Percentiles rank a stretch among this genome's conserved stretches.
These are phyloP conservation scores for Cercospora zeae-maydis DNA, from an alignment of 2,329 filamentous ascomycete genomes.

Conservation along the genomic window DNA sequence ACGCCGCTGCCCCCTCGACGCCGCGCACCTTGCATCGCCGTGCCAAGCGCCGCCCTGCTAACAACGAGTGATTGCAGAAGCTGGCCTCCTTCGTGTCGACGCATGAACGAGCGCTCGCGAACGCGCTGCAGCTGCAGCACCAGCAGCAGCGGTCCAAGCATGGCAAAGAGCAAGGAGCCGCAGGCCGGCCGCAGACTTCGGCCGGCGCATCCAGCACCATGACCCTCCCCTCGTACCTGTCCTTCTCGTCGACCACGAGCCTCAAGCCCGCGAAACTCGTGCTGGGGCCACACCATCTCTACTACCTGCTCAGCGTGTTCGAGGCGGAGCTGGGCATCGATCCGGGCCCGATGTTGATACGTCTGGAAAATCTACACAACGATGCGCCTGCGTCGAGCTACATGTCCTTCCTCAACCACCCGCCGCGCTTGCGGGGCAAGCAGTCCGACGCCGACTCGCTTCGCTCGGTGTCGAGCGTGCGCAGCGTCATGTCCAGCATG, in stretches of 20 bases:
- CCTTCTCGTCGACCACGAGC: constrained; percentile 70
- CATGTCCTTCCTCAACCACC: constrained; percentile 87
- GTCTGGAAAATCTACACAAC: constrained; percentile 89
- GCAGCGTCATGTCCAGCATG: constrained; percentile 97
- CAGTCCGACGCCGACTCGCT: constrained; percentile 85
- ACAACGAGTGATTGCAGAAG: constrained; percentile 57
- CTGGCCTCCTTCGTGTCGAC: constrained; percentile 93
- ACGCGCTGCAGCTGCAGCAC: constrained; percentile 82
- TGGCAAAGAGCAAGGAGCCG: constrained; percentile 37
- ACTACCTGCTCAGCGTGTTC: constrained; percentile 92
- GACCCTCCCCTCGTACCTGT: constrained; percentile 67
- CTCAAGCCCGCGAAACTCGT: constrained; percentile 89
- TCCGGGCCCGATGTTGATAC: constrained; percentile 93
- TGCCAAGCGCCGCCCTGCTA: background rate
- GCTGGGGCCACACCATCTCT: constrained; percentile 91
- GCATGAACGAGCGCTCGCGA: constrained; percentile 94
- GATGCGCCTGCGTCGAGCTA: constrained; percentile 85
- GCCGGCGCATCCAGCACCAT: constrained; percentile 69
- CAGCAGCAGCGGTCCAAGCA: constrained; percentile 63
- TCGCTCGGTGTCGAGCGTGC: constrained; percentile 91
- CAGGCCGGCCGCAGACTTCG: constrained; percentile 50
- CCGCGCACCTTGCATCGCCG: constrained; percentile 1
- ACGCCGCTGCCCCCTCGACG: background rate
- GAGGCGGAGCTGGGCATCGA: constrained; percentile 78
- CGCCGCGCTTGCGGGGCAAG: constrained; percentile 64